Percentiles rank a stretch among this genome's conserved stretches.
phyloP scores from a whole-genome alignment of 1,284 basidiomycete genomes.

The Marasmius tenuissimus region DNA sequence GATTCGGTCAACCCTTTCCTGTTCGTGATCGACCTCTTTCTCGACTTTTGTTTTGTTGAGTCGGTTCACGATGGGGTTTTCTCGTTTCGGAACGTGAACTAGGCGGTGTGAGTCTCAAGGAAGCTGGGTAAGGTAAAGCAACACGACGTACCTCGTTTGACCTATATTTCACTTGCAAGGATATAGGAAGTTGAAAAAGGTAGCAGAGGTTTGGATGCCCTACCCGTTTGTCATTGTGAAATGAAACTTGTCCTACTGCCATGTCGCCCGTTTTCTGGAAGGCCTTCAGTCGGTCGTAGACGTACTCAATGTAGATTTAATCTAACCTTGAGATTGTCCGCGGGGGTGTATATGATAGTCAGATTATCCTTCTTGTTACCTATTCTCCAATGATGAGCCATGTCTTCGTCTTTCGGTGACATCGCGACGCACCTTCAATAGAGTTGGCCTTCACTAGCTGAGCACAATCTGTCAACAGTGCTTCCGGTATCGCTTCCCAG shows the following conservation, averaged over 20 bases:
- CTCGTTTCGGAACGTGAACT: slow-evolving; percentile 80
- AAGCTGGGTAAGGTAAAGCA: background rate
- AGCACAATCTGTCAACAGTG: slow-evolving; percentile 82
- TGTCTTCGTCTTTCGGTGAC: background rate
- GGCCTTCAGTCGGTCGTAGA: background rate
- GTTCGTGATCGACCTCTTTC: slow-evolving; percentile 87
- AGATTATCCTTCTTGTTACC: slow-evolving; percentile 97
- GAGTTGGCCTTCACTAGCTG: slow-evolving; percentile 98
- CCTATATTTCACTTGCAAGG: slow-evolving; percentile 39
- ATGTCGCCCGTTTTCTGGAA: slow-evolving; percentile 92
- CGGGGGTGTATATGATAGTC: slow-evolving; percentile 93
- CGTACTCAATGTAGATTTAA: background rate
- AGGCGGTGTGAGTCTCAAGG: background rate
- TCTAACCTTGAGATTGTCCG: slow-evolving; percentile 81
- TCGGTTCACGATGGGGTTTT: slow-evolving; percentile 91
- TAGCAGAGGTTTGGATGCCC: slow-evolving; percentile 14
- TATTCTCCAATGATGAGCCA: slow-evolving; percentile 26
- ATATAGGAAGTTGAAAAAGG: background rate
- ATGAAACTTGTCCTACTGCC: slow-evolving; percentile 94
- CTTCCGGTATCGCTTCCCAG: slow-evolving; percentile 87
- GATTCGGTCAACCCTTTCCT: slow-evolving; percentile 81
- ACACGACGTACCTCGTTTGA: slow-evolving; percentile 67
- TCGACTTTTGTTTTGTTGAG: slow-evolving; percentile 94
- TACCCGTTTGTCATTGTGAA: slow-evolving; percentile 87
- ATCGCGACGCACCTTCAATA: slow-evolving; percentile 74